Base-by-base conservation (phyloP, 345 rosid genomes). In the Gossypium sturtianum region DNA sequence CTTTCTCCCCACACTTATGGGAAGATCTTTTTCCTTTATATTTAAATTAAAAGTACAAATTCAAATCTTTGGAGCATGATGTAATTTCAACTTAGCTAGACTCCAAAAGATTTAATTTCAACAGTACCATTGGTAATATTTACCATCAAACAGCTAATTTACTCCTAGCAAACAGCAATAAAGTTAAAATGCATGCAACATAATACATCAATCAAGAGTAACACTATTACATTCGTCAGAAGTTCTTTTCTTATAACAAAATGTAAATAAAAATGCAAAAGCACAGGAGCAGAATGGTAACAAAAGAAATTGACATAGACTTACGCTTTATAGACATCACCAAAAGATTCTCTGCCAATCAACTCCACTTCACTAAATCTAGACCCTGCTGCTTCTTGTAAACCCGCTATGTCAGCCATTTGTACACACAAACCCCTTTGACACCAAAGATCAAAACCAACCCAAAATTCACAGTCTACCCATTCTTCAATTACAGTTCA, bases 221-320 rank as follows among this genome's bases (percentile, higher is more conserved):
- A 57, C 48, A 22, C 51, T 45, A 4, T 29, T 41, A 63, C 17
- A 20, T 76, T 19, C 4, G 0, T 7, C 52, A 4, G 16, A 10
- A 66, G 56, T 29, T 41, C 11, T 65, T 19, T 66, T 22, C 65
- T 66, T 19, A 15, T 9, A 9, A 41, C 2, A 20, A 49, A 70
- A 66, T 57, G 71, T 43, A 41, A 66, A 73, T 51, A 17, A 76
- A 47, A 77, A 70, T 47, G 23, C 23, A 23, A 23, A 23, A 23
- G 23, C 1, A 23, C 23, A 23, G 23, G 23, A 23, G 23, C 1
- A 23, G 23, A 23, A 23, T 23, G 23, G 23, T 23, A 23, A 23
- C 23, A 23, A 23, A 23, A 23, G 23, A 23, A 23, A 23, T 23
- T 23, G 23, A 23, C 23, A 23, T 23, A 23, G 23, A 23, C 23